Evolutionary conservation across 495 filamentous ascomycete species (phyloP), one percentile per base, ranked within the genome.

Genomic region (Cercophora newfieldiana): DNA sequence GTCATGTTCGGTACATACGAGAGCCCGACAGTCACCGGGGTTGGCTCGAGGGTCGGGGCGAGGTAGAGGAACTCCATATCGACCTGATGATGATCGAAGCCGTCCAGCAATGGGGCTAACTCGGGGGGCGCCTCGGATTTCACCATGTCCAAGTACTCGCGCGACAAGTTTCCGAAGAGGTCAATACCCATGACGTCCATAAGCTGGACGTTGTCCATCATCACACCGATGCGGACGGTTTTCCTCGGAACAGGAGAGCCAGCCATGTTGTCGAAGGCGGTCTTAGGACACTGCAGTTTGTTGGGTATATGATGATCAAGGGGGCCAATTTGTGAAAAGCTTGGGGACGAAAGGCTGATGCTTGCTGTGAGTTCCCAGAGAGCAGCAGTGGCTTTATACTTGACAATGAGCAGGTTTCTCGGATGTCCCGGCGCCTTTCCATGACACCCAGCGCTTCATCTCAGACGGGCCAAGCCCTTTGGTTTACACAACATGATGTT

Each of bases 11-110:
- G 70, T 8, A 67, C 3, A 59, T 65, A 69, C 14, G 21, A 44
- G 22, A 71, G 49, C 12, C 61, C 64, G 2, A 64, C 61, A 0
- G 65, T 68, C 21, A 67, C 47, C 18, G 12, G 6, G 12, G 61
- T 37, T 7, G 71, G 68, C 22, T 71, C 69, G 25, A 71, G 64
- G 18, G 66, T 69, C 5, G 66, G 58, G 33, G 71, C 60, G 24
- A 73, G 54, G 69, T 64, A 73, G 24, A 69, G 56, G 66, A 71
- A 71, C 47, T 71, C 62, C 14, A 73, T 71, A 44, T 69, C 59
- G 29, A 68, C 8, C 0, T 66, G 68, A 44, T 69, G 65, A 4
- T 8, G 7, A 8, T 22, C 22, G 16, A 29, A 57, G 26, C 1
- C 3, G 28, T 24, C 5, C 3, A 57, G 6, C 16, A 28, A 30